Base-by-base conservation (phyloP, 768 basidiomycete species). In the Daedaleopsis nitida region DNA sequence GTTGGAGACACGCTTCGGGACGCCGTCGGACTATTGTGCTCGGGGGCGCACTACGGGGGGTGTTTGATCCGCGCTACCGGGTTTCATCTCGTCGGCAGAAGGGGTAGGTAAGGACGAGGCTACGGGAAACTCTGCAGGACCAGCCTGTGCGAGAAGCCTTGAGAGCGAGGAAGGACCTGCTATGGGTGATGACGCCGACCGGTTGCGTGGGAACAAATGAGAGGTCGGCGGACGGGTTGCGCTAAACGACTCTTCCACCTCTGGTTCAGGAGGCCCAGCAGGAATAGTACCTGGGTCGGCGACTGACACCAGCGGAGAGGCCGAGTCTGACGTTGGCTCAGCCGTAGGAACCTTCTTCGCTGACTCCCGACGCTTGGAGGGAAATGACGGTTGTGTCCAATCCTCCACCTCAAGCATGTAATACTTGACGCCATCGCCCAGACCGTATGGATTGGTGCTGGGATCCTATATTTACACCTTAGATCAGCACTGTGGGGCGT, bases 341-440 rank as follows among this genome's bases (percentile, higher is more conserved):
- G 51, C 56, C 16, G 75, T 68, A 17, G 80, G 76, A 17, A 76
- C 69, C 67, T 86, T 89, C 69, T 80, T 82, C 10, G 81, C 80
- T 9, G 79, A 79, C 35, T 75, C 73, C 52, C 83, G 80, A 49
- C 87, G 83, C 72, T 88, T 89, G 59, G 83, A 84, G 39, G 83
- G 65, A 50, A 76, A 82, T 51, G 79, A 82, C 1, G 88, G 86
- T 67, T 92, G 89, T 1, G 90, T 92, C 93, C 94, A 96, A 67
- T 93, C 91, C 71, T 96, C 94, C 21, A 95, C 94, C 74, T 95
- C 91, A 19, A 96, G 84, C 86, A 94, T 89, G 73, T 92, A 95
- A 66, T 92, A 96, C 75, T 96, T 96, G 60, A 93, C 87, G 32
- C 94, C 94, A 64, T 93, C 88, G 1, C 89, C 87, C 9, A 96